These are phyloP conservation scores for Castanospermum australe DNA, from an alignment of 306 rosid species.

Conservation along the genomic window DNA sequence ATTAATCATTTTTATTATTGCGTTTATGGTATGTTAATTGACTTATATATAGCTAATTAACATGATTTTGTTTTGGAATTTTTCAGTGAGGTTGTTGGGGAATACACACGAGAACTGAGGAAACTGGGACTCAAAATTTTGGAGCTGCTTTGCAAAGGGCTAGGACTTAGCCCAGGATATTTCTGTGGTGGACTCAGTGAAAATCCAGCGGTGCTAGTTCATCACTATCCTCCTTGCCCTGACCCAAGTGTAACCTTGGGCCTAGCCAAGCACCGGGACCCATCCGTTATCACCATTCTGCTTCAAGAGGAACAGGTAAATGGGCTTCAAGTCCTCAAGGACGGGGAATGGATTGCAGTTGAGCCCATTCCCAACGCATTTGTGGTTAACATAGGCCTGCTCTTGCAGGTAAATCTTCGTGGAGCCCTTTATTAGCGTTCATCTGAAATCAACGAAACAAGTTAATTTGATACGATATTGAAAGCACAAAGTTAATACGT, in stretches of 20 bases:
- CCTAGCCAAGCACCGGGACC: constrained; percentile 57
- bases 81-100: constrained; percentile 48
- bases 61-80: background rate
- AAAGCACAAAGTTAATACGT: too few species aligned
- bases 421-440: background rate
- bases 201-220: constrained; percentile 39
- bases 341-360: constrained; percentile 49
- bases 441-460: background rate
- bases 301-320: constrained; percentile 48
- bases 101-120: constrained; percentile 35
- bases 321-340: constrained; percentile 67
- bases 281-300: constrained; percentile 56
- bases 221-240: constrained; percentile 83
- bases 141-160: constrained; percentile 58
- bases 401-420: constrained; percentile 39
- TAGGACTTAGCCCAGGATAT: constrained; percentile 41
- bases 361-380: constrained; percentile 50
- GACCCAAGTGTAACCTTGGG: constrained; percentile 75
- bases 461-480: too few species aligned
- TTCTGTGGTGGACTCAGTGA: constrained; percentile 46
- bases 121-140: constrained; percentile 46
- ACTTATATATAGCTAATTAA: background rate
- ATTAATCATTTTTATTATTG: background rate
- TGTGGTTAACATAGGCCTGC: constrained; percentile 51
- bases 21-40: too few species aligned